A percentile compares a stretch with the other conserved stretches of the same genome.
These are phyloP conservation scores for Penicillium chermesinum DNA, from an alignment of 495 filamentous ascomycete species.

Conservation along the genomic window DNA sequence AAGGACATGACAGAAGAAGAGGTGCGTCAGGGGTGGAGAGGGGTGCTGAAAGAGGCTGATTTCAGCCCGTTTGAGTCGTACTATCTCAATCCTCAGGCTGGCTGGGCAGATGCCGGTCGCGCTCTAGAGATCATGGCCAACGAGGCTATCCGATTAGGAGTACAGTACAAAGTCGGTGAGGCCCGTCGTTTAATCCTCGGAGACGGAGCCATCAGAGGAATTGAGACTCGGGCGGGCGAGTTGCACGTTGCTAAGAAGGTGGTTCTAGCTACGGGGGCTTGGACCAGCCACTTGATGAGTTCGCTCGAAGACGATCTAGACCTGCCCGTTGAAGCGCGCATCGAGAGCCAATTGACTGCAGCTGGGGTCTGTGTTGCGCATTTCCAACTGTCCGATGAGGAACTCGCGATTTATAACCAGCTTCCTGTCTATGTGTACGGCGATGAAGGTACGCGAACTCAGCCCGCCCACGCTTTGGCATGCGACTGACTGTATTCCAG, in stretches of 20 bases:
- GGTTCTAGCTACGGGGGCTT: slow-evolving; percentile 53
- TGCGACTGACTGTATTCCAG: not conserved
- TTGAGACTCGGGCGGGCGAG: slow-evolving; percentile 29
- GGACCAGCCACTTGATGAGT: slow-evolving; percentile 39
- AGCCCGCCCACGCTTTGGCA: not conserved
- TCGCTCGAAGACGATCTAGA: slow-evolving; percentile 27
- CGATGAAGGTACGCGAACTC: slow-evolving; percentile 19
- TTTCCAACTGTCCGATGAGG: slow-evolving; percentile 27
- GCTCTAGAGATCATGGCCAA: slow-evolving; percentile 30
- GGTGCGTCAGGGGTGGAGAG: slow-evolving; percentile 24
- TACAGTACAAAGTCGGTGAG: slow-evolving; percentile 29
- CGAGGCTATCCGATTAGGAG: slow-evolving; percentile 26
- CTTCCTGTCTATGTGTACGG: slow-evolving; percentile 39
- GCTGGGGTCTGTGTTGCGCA: slow-evolving; percentile 37
- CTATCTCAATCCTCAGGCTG: slow-evolving; percentile 36
- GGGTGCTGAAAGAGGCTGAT: slow-evolving; percentile 25
- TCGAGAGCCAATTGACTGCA: slow-evolving; percentile 35
- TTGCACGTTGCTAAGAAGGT: slow-evolving; percentile 37
- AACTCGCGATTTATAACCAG: slow-evolving; percentile 21
- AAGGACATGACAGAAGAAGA: slow-evolving; percentile 26
- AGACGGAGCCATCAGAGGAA: slow-evolving; percentile 13
- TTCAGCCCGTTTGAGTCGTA: slow-evolving; percentile 21
- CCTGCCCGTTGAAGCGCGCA: slow-evolving; percentile 18
- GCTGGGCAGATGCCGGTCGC: slow-evolving; percentile 36
- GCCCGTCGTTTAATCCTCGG: slow-evolving; percentile 20